Conservation (phyloP, 2,329 filamentous ascomycete species). For the Ophiostoma quercus region DNA sequence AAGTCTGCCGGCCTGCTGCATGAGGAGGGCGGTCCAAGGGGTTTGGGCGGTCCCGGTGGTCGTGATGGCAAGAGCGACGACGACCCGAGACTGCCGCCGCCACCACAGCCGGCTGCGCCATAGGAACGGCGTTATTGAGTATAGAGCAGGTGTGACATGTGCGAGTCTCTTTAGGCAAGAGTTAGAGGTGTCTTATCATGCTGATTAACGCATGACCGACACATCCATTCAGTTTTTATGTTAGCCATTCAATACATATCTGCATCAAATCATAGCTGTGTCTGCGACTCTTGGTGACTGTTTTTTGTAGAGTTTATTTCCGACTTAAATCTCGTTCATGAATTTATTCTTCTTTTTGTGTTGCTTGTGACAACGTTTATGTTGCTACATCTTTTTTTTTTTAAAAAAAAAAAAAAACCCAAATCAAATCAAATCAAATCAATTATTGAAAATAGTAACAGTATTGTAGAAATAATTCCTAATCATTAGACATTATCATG, state of each 20-base stretch:
- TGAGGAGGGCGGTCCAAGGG: constrained; percentile 24
- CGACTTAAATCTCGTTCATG: no score
- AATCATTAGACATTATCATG: no score
- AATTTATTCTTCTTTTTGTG: not conserved
- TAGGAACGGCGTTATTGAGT: not conserved
- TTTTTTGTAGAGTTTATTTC: no score
- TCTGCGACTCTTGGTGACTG: no score
- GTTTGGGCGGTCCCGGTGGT: not conserved
- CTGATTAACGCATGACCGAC: not conserved
- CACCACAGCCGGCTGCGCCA: constrained; percentile 24
- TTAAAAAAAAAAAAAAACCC: no score
- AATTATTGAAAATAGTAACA: no score
- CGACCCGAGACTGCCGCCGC: constrained; percentile 25
- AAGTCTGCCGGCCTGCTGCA: constrained; percentile 39
- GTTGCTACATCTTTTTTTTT: no score
- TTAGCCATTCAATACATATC: not conserved
- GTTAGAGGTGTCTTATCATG: not conserved
- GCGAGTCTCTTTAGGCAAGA: not conserved
- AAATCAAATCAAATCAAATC: no score
- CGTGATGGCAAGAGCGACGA: constrained; percentile 15
- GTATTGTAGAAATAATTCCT: no score
- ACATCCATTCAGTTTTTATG: not conserved
- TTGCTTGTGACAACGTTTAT: no score
- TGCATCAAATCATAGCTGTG: not conserved
- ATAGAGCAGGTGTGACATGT: not conserved